Percentiles rank a stretch among this genome's conserved stretches.
Evolutionary conservation across 2,329 filamentous ascomycete genomes (phyloP).

Genomic region (Dendryphion nanum): DNA sequence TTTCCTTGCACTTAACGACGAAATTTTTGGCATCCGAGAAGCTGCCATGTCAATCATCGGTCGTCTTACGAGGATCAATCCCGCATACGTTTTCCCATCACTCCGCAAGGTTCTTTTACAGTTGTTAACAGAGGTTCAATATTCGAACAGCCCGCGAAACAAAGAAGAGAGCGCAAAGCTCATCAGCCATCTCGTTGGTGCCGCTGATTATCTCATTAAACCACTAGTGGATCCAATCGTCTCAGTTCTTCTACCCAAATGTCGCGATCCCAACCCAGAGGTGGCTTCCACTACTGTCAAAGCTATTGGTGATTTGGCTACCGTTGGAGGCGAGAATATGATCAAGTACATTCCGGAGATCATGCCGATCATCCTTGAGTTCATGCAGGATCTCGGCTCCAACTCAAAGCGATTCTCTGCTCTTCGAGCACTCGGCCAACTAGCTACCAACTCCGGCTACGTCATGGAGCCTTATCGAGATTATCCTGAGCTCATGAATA

Average conservation of each 20-base stretch:
- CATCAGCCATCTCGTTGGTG: conserved; percentile 87
- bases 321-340: conserved; percentile 93
- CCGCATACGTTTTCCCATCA: conserved; percentile 95
- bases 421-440: conserved; percentile 82
- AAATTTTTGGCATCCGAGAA: conserved; percentile 87
- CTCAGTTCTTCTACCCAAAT: conserved; percentile 88
- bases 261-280: conserved; percentile 77
- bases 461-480: conserved; percentile 95
- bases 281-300: conserved; percentile 94
- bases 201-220: conserved; percentile 89
- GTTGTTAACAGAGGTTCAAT: conserved; percentile 92
- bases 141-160: conserved; percentile 88
- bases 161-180: conserved; percentile 96
- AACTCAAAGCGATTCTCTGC: conserved; percentile 88
- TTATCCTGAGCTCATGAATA: conserved; percentile 88
- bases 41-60: conserved; percentile 96
- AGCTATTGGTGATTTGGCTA: conserved; percentile 90
- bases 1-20: conserved; percentile 94
- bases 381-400: conserved; percentile 90
- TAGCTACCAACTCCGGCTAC: conserved; percentile 95
- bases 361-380: conserved; percentile 93
- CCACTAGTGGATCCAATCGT: conserved; percentile 98
- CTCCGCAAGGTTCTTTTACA: conserved; percentile 93
- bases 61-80: conserved; percentile 84
- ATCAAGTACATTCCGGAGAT: conserved; percentile 83